Evolutionary conservation across 2,329 filamentous ascomycete species (phyloP).

Genomic region (Tolypocladium ophioglossoides): DNA sequence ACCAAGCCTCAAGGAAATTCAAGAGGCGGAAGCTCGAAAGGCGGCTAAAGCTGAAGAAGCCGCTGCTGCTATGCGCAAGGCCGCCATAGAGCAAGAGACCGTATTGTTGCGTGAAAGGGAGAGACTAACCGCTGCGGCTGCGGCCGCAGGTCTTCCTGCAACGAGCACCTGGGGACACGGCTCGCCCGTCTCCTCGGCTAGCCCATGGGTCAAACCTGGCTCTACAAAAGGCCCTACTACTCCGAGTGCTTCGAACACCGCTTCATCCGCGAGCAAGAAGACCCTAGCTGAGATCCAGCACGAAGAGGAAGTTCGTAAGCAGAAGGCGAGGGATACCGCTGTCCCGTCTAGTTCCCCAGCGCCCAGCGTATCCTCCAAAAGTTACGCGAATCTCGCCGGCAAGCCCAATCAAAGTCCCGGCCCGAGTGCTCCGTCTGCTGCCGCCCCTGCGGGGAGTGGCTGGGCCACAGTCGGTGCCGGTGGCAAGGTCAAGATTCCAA

Average conservation of each 20-base stretch:
- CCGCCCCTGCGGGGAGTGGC: constrained; percentile 37
- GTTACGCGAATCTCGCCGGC: constrained; percentile 88
- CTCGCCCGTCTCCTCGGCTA: constrained; percentile 56
- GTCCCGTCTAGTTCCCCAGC: constrained; percentile 37
- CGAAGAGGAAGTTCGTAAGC: constrained; percentile 77
- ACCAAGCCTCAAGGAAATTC: constrained; percentile 90
- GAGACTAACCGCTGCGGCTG: constrained; percentile 37
- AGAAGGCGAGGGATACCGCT: constrained; percentile 48
- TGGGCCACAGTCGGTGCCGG: constrained; percentile 95
- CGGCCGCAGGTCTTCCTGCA: constrained; percentile 72
- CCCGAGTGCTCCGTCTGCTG: constrained; percentile 17
- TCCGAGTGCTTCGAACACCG: constrained; percentile 11
- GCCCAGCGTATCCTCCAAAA: constrained; percentile 51
- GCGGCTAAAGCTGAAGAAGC: constrained; percentile 80
- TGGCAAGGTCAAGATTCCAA: constrained; percentile 77
- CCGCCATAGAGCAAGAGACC: constrained; percentile 70
- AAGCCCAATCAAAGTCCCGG: constrained; percentile 44
- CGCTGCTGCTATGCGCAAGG: constrained; percentile 66
- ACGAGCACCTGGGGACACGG: constrained; percentile 81
- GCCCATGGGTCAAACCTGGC: constrained; percentile 58
- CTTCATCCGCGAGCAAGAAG: constrained; percentile 53
- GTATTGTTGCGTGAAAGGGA: constrained; percentile 47
- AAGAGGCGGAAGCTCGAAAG: constrained; percentile 88
- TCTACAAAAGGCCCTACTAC: constrained; percentile 27
- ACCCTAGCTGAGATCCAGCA: constrained; percentile 93